These are phyloP conservation scores for Cinchona pubescens DNA, from an alignment of 257 asterid species.

Conservation along the genomic window DNA sequence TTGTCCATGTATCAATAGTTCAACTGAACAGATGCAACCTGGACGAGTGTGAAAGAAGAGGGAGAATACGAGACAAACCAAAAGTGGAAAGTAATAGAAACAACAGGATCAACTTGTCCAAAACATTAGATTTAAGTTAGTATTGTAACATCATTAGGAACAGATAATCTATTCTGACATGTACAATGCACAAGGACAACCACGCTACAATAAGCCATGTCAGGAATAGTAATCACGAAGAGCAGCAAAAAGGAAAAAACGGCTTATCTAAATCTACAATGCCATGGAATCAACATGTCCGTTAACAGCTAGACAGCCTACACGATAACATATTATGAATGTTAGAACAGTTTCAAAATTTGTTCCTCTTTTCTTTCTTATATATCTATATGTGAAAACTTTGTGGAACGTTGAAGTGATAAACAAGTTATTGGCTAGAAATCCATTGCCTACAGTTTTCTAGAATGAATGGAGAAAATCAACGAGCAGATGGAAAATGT, in stretches of 20 bases:
- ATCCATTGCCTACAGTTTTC: not conserved
- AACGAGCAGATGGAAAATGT: slow-evolving; percentile 2
- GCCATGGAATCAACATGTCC: not conserved
- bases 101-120: not conserved
- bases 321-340: too few species aligned
- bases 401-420: too few species aligned
- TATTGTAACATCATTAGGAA: not conserved
- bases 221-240: not conserved
- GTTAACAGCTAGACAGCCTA: too few species aligned
- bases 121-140: not conserved
- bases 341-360: too few species aligned
- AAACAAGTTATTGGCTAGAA: slow-evolving; percentile 3
- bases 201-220: not conserved
- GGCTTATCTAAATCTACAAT: not conserved
- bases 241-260: not conserved
- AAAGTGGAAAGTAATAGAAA: not conserved
- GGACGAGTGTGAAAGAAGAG: not conserved
- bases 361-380: too few species aligned
- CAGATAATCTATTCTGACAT: not conserved
- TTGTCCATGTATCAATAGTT: not conserved
- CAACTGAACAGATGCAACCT: not conserved
- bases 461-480: not conserved
- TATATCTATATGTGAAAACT: too few species aligned
- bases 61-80: not conserved
- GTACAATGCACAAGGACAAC: not conserved